Evolutionary conservation across 495 filamentous ascomycete genomes (phyloP).

Genomic region (Podospora australis): DNA sequence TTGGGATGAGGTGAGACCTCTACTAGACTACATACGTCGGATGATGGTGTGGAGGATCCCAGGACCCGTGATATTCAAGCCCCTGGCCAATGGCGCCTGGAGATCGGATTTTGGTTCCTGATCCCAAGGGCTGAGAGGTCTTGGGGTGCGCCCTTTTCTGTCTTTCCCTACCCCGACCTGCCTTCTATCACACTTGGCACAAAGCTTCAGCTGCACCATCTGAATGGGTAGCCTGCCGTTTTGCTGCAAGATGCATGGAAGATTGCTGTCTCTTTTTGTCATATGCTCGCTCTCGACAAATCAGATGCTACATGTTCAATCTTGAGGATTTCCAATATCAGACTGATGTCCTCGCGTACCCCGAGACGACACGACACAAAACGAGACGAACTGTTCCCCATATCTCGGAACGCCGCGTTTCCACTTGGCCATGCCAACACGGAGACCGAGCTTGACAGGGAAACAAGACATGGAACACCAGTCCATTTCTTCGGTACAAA

Average conservation of each 20-base stretch:
- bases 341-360: neutral
- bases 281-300: neutral
- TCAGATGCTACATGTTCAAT: neutral
- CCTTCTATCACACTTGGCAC: conserved; percentile 2
- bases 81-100: neutral
- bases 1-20: neutral
- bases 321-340: neutral
- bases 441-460: too few species aligned
- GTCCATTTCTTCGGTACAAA: too few species aligned
- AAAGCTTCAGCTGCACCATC: conserved; percentile 3
- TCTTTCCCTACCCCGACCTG: neutral
- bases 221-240: neutral
- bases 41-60: neutral
- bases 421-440: too few species aligned
- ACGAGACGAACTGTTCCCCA: too few species aligned
- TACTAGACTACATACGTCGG: neutral
- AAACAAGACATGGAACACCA: too few species aligned
- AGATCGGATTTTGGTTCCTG: conserved; percentile 4
- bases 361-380: too few species aligned
- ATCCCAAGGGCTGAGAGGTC: conserved; percentile 1
- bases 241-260: neutral
- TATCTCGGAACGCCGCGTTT: too few species aligned
- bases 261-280: neutral
- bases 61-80: neutral
- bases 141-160: conserved; percentile 1